Conservation (phyloP, 768 basidiomycete genomes). For the Termitomyces sp. region DNA sequence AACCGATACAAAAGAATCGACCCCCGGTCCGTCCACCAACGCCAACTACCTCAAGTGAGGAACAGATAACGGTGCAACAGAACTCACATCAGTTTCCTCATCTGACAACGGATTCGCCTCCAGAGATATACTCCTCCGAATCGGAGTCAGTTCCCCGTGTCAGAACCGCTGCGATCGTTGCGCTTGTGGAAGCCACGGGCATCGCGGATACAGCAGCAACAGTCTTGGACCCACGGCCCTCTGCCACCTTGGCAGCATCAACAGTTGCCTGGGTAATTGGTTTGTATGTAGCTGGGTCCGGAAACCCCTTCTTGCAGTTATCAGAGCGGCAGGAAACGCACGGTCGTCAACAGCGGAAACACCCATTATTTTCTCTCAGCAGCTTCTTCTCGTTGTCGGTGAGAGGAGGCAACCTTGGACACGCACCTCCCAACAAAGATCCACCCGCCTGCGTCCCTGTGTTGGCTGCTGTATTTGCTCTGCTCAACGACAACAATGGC, state of each 20-base stretch:
- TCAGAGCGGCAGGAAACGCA: conserved; percentile 10
- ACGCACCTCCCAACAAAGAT: too few species aligned
- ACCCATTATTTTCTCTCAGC: conserved; percentile 15
- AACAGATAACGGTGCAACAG: not conserved
- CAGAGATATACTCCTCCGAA: not conserved
- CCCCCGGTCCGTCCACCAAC: not conserved
- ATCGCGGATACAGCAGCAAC: conserved; percentile 15
- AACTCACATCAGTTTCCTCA: not conserved
- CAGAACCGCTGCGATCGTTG: too few species aligned
- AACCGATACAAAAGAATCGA: not conserved
- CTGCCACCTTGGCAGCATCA: not conserved
- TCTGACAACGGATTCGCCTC: not conserved
- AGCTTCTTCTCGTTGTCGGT: conserved; percentile 9
- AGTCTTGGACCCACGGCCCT: not conserved
- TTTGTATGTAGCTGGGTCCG: conserved; percentile 12
- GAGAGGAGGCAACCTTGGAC: not conserved
- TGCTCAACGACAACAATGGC: too few species aligned
- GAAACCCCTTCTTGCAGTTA: conserved; percentile 19
- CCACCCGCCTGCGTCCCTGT: not conserved
- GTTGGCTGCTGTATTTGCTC: too few species aligned
- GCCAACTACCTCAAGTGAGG: not conserved
- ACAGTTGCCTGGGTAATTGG: conserved; percentile 9
- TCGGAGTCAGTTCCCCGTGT: too few species aligned
- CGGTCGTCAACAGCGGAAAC: conserved; percentile 21
- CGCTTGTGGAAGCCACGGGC: too few species aligned